These are phyloP conservation scores for Backusella luteola DNA, from an alignment of 192 early-diverging fungal species.

Conservation along the genomic window DNA sequence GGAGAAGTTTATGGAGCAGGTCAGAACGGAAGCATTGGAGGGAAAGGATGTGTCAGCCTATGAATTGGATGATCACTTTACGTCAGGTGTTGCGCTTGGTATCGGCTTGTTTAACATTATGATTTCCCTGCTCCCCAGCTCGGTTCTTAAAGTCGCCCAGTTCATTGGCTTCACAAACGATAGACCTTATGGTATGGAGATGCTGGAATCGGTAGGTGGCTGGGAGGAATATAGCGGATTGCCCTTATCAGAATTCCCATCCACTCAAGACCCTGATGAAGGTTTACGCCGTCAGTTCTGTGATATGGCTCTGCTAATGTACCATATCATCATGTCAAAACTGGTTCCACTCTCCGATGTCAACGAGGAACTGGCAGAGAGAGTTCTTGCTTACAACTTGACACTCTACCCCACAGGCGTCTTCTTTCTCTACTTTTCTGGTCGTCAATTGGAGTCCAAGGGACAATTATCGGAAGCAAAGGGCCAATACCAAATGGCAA, in stretches of 20 bases:
- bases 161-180: constrained; percentile 82
- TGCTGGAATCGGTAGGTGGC: constrained; percentile 68
- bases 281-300: constrained; percentile 74
- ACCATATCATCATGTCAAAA: constrained; percentile 75
- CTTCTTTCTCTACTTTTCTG: constrained; percentile 73
- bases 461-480: constrained; percentile 61
- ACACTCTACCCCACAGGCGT: constrained; percentile 63
- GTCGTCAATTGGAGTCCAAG: constrained; percentile 57
- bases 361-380: constrained; percentile 61
- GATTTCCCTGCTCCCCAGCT: constrained; percentile 72
- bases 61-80: constrained; percentile 77
- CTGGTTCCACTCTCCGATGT: constrained; percentile 67
- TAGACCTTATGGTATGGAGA: constrained; percentile 68
- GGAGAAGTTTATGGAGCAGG: constrained; percentile 47
- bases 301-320: constrained; percentile 67
- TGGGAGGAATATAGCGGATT: constrained; percentile 53
- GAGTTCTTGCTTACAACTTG: constrained; percentile 53
- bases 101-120: constrained; percentile 79
- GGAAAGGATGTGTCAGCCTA: constrained; percentile 48
- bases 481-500: constrained; percentile 51
- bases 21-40: constrained; percentile 46
- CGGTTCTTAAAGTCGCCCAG: constrained; percentile 74
- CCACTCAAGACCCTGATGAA: constrained; percentile 40
- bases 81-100: constrained; percentile 75
- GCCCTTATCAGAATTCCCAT: constrained; percentile 31